Conservation (phyloP, 805 yeast genomes). For the Candida bentonensis region DNA sequence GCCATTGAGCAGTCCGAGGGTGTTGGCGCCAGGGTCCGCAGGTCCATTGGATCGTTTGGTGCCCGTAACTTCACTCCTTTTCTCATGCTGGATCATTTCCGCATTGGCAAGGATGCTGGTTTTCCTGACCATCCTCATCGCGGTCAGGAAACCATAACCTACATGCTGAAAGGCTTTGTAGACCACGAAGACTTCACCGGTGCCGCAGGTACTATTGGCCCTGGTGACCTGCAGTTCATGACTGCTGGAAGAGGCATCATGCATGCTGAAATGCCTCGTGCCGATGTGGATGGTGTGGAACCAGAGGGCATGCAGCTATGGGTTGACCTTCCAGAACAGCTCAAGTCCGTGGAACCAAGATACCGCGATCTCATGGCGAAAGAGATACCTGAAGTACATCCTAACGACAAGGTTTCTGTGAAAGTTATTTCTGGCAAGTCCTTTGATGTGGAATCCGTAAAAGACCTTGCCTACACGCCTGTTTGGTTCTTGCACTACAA, state of each 20-base stretch:
- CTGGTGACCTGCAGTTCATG: constrained; percentile 85
- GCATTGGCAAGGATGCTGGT: constrained; percentile 38
- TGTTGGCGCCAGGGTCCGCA: constrained; percentile 69
- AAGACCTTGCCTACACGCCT: constrained; percentile 67
- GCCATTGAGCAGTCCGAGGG: constrained; percentile 74
- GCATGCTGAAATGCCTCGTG: constrained; percentile 65
- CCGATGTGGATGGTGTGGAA: constrained; percentile 19
- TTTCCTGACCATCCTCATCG: constrained; percentile 81
- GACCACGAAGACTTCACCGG: constrained; percentile 84
- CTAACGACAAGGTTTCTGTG: constrained; percentile 42
- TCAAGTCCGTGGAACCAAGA: constrained; percentile 53
- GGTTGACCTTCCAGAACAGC: constrained; percentile 62
- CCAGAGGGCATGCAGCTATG: constrained; percentile 67
- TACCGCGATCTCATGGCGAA: constrained; percentile 57
- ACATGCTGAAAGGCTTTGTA: constrained; percentile 46
- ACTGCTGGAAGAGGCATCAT: constrained; percentile 82
- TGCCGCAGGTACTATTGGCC: constrained; percentile 50
- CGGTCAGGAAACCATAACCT: constrained; percentile 66
- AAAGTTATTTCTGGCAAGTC: constrained; percentile 67
- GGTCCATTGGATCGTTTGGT: constrained; percentile 58
- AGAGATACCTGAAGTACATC: constrained; percentile 58
- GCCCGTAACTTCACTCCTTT: constrained; percentile 73
- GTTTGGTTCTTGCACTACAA: constrained; percentile 52
- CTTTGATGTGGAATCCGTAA: constrained; percentile 56
- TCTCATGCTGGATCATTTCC: constrained; percentile 68